Percentiles rank a stretch among this genome's conserved stretches.
phyloP scores from a whole-genome alignment of 306 rosid genomes.

The Gastrolobium bilobum region DNA sequence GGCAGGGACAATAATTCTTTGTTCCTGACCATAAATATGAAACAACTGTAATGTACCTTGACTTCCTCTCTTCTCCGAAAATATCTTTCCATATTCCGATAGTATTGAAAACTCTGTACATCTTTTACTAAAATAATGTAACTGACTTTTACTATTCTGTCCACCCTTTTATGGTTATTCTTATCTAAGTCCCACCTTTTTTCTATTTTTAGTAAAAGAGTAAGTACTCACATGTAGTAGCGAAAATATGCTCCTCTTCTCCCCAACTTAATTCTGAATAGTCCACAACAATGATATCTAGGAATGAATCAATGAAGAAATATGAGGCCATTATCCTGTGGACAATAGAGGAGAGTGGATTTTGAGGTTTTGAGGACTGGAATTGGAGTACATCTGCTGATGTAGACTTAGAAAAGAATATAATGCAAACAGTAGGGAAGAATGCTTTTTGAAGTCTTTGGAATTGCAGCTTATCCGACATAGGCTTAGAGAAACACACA shows the following conservation, averaged over 20 bases:
- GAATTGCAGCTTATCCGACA: neutral
- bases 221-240: too few species aligned
- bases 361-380: neutral
- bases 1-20: neutral
- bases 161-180: too few species aligned
- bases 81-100: too few species aligned
- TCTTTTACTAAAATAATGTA: too few species aligned
- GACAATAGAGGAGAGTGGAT: neutral
- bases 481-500: neutral
- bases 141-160: too few species aligned
- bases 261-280: neutral
- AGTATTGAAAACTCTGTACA: too few species aligned
- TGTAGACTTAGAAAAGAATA: neutral
- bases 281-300: neutral
- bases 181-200: too few species aligned
- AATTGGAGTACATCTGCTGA: conserved; percentile 15
- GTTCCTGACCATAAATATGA: neutral
- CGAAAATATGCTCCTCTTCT: too few species aligned
- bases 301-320: neutral
- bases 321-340: neutral
- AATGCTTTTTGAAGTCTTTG: neutral
- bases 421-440: neutral
- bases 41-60: neutral
- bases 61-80: neutral
- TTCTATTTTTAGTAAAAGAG: too few species aligned